Percentiles rank a stretch among this genome's conserved stretches.
phyloP scores from a whole-genome alignment of 208 protist genomes.

The Phytomonas francai region DNA sequence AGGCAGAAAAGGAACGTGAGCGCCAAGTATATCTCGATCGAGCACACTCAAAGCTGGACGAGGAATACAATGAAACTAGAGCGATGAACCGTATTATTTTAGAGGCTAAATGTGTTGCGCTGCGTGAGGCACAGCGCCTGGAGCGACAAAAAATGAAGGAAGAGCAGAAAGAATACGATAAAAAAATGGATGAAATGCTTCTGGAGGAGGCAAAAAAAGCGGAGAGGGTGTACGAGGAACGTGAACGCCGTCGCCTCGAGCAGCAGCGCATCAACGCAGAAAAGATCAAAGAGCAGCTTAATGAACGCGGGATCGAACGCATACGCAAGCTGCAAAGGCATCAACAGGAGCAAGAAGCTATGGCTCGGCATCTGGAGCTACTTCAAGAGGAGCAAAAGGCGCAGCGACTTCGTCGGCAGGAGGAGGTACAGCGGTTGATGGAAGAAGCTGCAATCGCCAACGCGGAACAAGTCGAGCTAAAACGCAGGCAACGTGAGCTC shows the following conservation, averaged over 20 bases:
- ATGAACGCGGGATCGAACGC: constrained; percentile 80
- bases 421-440: constrained; percentile 71
- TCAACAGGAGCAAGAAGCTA: constrained; percentile 91
- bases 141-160: constrained; percentile 66
- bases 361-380: constrained; percentile 82
- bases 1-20: constrained; percentile 73
- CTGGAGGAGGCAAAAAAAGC: constrained; percentile 75
- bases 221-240: constrained; percentile 86
- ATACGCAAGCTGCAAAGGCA: constrained; percentile 83
- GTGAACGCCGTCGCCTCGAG: constrained; percentile 75
- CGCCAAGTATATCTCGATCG: constrained; percentile 63
- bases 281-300: constrained; percentile 87
- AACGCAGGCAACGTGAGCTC: constrained; percentile 68
- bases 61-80: constrained; percentile 89
- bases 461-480: constrained; percentile 89
- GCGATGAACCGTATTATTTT: constrained; percentile 88
- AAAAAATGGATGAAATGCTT: constrained; percentile 78
- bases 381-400: constrained; percentile 84
- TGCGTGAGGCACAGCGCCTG: constrained; percentile 81
- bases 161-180: constrained; percentile 62
- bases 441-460: constrained; percentile 91
- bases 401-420: constrained; percentile 74
- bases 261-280: constrained; percentile 71
- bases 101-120: constrained; percentile 89
- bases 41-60: constrained; percentile 72